Evolutionary conservation across 768 basidiomycete genomes (phyloP), one percentile per base, ranked within the genome.

Genomic region (Trametes gibbosa): DNA sequence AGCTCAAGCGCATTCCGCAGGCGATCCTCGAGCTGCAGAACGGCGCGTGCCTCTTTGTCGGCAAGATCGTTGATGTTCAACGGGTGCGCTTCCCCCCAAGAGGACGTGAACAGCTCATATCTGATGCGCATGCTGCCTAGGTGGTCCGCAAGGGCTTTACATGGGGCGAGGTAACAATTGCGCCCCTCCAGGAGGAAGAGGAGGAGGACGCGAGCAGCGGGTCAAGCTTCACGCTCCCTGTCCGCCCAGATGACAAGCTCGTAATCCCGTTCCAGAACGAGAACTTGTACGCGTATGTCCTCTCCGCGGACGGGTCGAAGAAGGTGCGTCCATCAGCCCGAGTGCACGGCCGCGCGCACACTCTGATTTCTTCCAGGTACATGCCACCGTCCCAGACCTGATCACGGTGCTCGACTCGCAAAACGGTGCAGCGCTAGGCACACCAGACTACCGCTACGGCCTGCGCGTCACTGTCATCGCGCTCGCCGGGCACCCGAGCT

Each of bases 231-330:
- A 51, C 46, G 6, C 19, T 66, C 14, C 69, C 45, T 45, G 66
- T 14, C 69, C 70, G 41, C 72, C 25, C 61, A 6, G 68, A 71
- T 40, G 64, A 70, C 56, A 63, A 69, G 3, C 67, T 85, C 50
- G 63, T 75, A 12, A 80, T 86, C 57, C 82, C 84, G 14, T 86
- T 86, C 74, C 81, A 85, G 71, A 85, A 85, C 65, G 84, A 85
- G 64, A 84, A 84, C 68, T 66, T 85, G 14, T 79, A 76, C 40
- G 83, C 81, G 7, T 78, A 79, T 59, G 63, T 65, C 17, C 59
- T 62, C 29, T 62, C 62, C 19, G 59, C 69, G 5, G 76, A 53
- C 70, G 74, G 19, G 40, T 66, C 47, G 59, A 67, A 42, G 70
- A 76, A 61, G 72, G 74, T 42, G n/a, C n/a, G n/a, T n/a, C n/a